These are phyloP conservation scores for Primulina tabacum DNA, from an alignment of 257 asterid species.

Conservation along the genomic window DNA sequence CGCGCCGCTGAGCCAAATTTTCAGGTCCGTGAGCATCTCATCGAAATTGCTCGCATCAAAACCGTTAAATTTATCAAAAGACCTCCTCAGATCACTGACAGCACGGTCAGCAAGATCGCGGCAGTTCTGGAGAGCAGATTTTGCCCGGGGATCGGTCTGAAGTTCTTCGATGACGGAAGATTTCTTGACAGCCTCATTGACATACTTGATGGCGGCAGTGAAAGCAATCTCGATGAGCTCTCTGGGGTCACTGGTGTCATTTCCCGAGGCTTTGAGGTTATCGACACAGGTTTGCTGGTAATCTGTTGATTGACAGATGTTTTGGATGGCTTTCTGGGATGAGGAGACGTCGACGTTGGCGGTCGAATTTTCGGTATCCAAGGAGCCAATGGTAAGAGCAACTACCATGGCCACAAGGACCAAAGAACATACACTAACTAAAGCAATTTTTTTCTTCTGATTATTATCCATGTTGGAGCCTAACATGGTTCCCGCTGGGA, in stretches of 20 bases:
- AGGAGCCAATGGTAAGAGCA: conserved; percentile 36
- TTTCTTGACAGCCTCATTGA: conserved; percentile 39
- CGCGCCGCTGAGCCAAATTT: conserved; percentile 83
- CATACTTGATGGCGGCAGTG: conserved; percentile 32
- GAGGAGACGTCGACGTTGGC: conserved; percentile 15
- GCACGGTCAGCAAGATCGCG: conserved; percentile 49
- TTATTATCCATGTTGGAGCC: conserved; percentile 44
- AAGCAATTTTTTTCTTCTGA: conserved; percentile 33
- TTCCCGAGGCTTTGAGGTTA: conserved; percentile 40
- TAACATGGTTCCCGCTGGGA: neutral
- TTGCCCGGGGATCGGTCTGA: conserved; percentile 41
- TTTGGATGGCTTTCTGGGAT: conserved; percentile 54
- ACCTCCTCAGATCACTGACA: conserved; percentile 47
- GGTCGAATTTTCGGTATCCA: neutral
- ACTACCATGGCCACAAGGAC: conserved; percentile 60
- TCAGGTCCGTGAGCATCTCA: conserved; percentile 44
- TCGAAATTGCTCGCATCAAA: conserved; percentile 52
- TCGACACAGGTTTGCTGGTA: conserved; percentile 53
- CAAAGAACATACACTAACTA: conserved; percentile 39
- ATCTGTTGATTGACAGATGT: conserved; percentile 62
- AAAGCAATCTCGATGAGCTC: conserved; percentile 60
- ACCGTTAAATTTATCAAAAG: conserved; percentile 37
- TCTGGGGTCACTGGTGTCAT: conserved; percentile 54
- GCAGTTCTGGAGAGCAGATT: conserved; percentile 55
- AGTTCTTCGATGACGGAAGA: conserved; percentile 39